Evolutionary conservation across 1,139 yeast genomes (phyloP), one percentile per base, ranked within the genome.

Genomic region (Yamadazyma mexicana): DNA sequence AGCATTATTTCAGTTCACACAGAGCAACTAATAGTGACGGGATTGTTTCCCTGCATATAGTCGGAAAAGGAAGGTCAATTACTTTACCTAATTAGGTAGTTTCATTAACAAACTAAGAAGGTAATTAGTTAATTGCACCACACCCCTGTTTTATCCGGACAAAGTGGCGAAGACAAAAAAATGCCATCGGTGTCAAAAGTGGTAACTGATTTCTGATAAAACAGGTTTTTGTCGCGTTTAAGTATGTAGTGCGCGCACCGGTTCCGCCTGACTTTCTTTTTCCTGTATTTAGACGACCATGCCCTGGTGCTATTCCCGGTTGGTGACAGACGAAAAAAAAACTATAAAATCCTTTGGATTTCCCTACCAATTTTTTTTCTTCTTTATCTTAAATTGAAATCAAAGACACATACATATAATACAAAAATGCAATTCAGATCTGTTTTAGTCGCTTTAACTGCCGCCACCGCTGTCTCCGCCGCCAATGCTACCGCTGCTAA

Each of bases 381-480:
- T 11, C 16, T 20, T 20, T 20, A 20, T 20, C 22, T 20, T 20
- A 20, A 20, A 8, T 8, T 20, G 8, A 20, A 6, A 5, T 20
- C 22, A n/a, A n/a, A n/a, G n/a, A n/a, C n/a, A n/a, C 4, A 26
- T 5, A 26, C 16, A 28, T 16, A 12, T 28, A 16, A 16, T 24
- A 7, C 8, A 23, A 27, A 58, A 58, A 68, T 68, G 74, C 73
- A 68, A 66, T 66, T 67, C 67, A 55, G 60, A 56, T 55, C 68
- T 49, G 62, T 66, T 56, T 58, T 66, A 55, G 51, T 67, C 56
- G 70, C 73, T 51, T 61, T 67, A 55, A 61, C 73, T 50, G 72
- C 71, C 46, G 64, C 54, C 54, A 52, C 73, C 44, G 70, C 66
- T 48, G 73, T 62, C 51, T 59, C 63, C 34, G 71, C 69, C 45